phyloP scores from a whole-genome alignment of 345 rosid species.

The Arabidopsis suecica region DNA sequence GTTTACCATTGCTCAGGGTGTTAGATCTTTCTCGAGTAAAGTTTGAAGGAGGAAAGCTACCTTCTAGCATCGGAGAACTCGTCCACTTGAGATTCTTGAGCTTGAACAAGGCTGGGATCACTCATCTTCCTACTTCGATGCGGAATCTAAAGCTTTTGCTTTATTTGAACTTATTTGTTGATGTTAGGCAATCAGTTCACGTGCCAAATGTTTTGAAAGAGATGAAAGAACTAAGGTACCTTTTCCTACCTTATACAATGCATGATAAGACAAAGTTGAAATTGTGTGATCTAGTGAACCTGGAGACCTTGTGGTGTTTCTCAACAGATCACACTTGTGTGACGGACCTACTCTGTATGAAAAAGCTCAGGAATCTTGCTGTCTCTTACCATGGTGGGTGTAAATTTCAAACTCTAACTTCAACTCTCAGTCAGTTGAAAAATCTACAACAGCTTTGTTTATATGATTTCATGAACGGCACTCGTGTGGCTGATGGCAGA shows the following conservation, averaged over 20 bases:
- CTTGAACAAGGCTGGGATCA: too few relatives aligned
- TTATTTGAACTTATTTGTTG: background rate
- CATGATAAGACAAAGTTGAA: background rate
- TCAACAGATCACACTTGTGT: background rate
- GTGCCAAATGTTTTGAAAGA: slow-evolving; percentile 17
- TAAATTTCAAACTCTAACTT: background rate
- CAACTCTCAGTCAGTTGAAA: background rate
- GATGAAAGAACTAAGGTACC: background rate
- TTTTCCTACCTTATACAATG: background rate
- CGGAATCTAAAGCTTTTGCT: background rate
- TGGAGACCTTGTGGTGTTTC: background rate
- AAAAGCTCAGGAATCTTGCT: background rate
- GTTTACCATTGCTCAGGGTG: too few relatives aligned
- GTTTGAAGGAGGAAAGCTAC: too few relatives aligned
- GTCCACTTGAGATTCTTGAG: background rate
- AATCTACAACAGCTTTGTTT: background rate
- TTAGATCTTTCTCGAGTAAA: too few relatives aligned
- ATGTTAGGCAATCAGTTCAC: background rate
- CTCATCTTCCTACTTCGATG: background rate
- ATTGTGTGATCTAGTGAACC: slow-evolving; percentile 1
- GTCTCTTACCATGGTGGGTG: background rate
- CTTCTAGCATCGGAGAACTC: too few relatives aligned
- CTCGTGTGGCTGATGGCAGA: too few relatives aligned
- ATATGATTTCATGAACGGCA: too few relatives aligned
- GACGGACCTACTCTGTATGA: background rate